These are phyloP conservation scores for Phyllosticta citriasiana DNA, from an alignment of 2,329 filamentous ascomycete species.

Conservation along the genomic window DNA sequence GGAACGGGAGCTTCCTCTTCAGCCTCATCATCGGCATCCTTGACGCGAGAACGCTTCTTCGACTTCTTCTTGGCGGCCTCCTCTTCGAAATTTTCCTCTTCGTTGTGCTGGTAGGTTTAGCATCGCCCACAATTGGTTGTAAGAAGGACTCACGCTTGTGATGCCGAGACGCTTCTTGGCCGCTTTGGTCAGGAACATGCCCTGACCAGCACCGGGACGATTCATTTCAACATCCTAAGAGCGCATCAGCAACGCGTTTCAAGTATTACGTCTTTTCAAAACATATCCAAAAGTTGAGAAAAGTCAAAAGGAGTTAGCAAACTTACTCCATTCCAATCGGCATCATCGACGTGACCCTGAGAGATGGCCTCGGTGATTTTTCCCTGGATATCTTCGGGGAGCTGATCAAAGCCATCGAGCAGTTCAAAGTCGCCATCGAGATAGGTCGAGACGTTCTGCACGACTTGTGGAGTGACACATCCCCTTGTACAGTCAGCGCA, in stretches of 20 bases:
- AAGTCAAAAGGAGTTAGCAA: slow-evolving; percentile 7
- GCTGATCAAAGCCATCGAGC: slow-evolving; percentile 74
- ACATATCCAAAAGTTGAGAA: background rate
- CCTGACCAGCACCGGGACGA: slow-evolving; percentile 49
- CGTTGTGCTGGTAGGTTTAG: slow-evolving; percentile 14
- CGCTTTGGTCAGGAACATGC: slow-evolving; percentile 42
- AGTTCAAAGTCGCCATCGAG: slow-evolving; percentile 51
- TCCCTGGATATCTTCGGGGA: slow-evolving; percentile 56
- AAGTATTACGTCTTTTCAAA: slow-evolving; percentile 5
- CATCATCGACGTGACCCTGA: slow-evolving; percentile 70
- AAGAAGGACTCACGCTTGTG: slow-evolving; percentile 11
- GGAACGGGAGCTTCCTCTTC: slow-evolving; percentile 20
- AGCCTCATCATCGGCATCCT: slow-evolving; percentile 18
- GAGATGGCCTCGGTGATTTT: slow-evolving; percentile 65
- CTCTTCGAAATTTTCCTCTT: slow-evolving; percentile 24
- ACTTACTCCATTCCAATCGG: slow-evolving; percentile 83
- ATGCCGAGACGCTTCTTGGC: slow-evolving; percentile 21
- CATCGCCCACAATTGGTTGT: background rate
- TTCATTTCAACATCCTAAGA: slow-evolving; percentile 65
- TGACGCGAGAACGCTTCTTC: slow-evolving; percentile 30
- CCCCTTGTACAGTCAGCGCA: slow-evolving; percentile 50
- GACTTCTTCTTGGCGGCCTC: slow-evolving; percentile 16
- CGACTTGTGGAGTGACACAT: slow-evolving; percentile 69
- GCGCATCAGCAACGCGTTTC: slow-evolving; percentile 14
- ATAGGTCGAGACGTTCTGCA: slow-evolving; percentile 54